Conservation (phyloP, 2,329 filamentous ascomycete species). For the Fusarium redolens region DNA sequence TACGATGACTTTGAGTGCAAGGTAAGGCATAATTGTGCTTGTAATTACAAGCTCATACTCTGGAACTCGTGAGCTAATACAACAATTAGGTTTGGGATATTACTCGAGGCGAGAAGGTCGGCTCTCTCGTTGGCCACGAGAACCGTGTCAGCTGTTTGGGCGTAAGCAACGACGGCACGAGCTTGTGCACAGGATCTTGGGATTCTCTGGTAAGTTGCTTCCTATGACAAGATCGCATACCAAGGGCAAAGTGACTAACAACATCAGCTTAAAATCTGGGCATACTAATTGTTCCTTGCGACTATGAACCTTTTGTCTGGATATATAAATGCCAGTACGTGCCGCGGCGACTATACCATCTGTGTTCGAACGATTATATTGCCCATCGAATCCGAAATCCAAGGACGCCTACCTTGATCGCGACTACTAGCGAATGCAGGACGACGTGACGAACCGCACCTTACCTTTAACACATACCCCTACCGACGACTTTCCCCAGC, state of each 20-base stretch:
- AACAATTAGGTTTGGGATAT: slow-evolving; percentile 91
- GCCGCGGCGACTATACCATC: slow-evolving; percentile 44
- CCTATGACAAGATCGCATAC: not conserved
- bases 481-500: slow-evolving; percentile 43
- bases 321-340: slow-evolving; percentile 47
- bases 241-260: slow-evolving; percentile 17
- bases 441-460: slow-evolving; percentile 55
- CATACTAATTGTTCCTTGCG: slow-evolving; percentile 67
- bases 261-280: slow-evolving; percentile 85
- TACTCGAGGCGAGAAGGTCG: slow-evolving; percentile 95
- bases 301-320: slow-evolving; percentile 44
- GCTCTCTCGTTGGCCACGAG: slow-evolving; percentile 95
- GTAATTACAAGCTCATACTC: not conserved
- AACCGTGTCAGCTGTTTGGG: slow-evolving; percentile 99
- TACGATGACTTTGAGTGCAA: slow-evolving; percentile 99
- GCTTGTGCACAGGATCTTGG: slow-evolving; percentile 99
- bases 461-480: slow-evolving; percentile 47
- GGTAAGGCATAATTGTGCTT: slow-evolving; percentile 64
- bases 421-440: slow-evolving; percentile 53
- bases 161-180: slow-evolving; percentile 99
- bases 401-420: slow-evolving; percentile 48
- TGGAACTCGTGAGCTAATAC: slow-evolving; percentile 11
- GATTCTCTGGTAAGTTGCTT: slow-evolving; percentile 87
- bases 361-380: slow-evolving; percentile 48
- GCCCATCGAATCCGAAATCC: slow-evolving; percentile 46